Percentiles rank a stretch among this genome's conserved stretches.
phyloP scores from a whole-genome alignment of 441 rosid genomes.

The Populus hybrid region DNA sequence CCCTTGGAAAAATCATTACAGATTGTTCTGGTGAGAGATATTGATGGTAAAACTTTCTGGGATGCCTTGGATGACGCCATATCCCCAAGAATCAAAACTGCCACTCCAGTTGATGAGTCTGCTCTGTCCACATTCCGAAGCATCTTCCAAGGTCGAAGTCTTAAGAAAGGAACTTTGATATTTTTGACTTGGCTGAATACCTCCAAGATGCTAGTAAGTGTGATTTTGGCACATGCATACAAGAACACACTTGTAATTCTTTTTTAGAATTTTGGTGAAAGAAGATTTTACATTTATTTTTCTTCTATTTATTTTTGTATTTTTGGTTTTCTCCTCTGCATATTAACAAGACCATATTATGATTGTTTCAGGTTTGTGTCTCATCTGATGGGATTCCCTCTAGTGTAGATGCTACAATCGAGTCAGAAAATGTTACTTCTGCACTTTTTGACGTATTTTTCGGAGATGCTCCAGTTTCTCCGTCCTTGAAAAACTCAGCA shows the following conservation, averaged over 20 bases:
- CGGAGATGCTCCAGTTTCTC: slow-evolving; percentile 76
- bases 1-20: slow-evolving; percentile 62
- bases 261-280: neutral
- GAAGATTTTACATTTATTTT: neutral
- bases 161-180: slow-evolving; percentile 70
- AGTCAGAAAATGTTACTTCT: slow-evolving; percentile 52
- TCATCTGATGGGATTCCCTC: slow-evolving; percentile 58
- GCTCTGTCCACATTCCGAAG: slow-evolving; percentile 64
- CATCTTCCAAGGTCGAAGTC: slow-evolving; percentile 66
- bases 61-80: slow-evolving; percentile 77
- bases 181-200: slow-evolving; percentile 73
- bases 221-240: neutral
- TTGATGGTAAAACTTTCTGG: slow-evolving; percentile 95
- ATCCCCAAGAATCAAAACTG: slow-evolving; percentile 65
- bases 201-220: slow-evolving; percentile 70
- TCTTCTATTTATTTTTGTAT: neutral
- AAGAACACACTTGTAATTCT: neutral
- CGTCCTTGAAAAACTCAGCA: slow-evolving; percentile 66
- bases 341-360: neutral
- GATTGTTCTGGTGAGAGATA: slow-evolving; percentile 86
- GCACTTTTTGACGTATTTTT: slow-evolving; percentile 75
- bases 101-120: slow-evolving; percentile 46
- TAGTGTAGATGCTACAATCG: slow-evolving; percentile 49
- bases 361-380: slow-evolving; percentile 32
- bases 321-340: neutral